A percentile compares a stretch with the other conserved stretches of the same genome.
Evolutionary conservation across 2,329 filamentous ascomycete genomes (phyloP).

Genomic region (Colletotrichum agaves): DNA sequence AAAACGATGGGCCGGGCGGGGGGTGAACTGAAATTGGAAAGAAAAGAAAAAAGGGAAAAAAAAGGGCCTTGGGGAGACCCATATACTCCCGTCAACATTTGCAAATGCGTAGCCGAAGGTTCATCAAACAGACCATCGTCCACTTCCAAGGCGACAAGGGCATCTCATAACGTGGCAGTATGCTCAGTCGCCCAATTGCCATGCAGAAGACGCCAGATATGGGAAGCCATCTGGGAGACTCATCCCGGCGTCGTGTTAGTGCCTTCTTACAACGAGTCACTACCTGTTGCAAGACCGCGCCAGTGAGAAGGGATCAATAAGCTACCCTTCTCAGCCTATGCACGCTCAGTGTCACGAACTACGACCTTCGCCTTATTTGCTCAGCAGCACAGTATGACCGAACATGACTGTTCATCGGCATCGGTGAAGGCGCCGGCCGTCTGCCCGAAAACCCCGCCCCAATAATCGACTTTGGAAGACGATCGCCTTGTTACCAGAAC

Average conservation of each 20-base stretch:
- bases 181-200: neutral
- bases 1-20: constrained; percentile 14
- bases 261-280: neutral
- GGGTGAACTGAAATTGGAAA: neutral
- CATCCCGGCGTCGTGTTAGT: neutral
- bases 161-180: neutral
- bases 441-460: neutral
- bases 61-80: neutral
- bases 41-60: neutral
- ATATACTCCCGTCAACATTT: neutral
- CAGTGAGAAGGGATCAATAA: constrained; percentile 11
- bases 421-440: neutral
- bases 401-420: no score
- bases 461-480: no score
- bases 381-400: constrained; percentile 1
- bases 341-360: neutral
- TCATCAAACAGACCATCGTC: constrained; percentile 1
- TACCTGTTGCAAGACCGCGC: neutral
- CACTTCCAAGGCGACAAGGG: neutral
- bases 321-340: constrained; percentile 1
- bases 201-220: neutral
- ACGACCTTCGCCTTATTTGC: neutral
- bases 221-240: neutral
- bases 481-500: neutral
- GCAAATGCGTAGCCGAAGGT: neutral